These are phyloP conservation scores for Eremothecium sinecaudum DNA, from an alignment of 1,139 yeast genomes.

Conservation along the genomic window DNA sequence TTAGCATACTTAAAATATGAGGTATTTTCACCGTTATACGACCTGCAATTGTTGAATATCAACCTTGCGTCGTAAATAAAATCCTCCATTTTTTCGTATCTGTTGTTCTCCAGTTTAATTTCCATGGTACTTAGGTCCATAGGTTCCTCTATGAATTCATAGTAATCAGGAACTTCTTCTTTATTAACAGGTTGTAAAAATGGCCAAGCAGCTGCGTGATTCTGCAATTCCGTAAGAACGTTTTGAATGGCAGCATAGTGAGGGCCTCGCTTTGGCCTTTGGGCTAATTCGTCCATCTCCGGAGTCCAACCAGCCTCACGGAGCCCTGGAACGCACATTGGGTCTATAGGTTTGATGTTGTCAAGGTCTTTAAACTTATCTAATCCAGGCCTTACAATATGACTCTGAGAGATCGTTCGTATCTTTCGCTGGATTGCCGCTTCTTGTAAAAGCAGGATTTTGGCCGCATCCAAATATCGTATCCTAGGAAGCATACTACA, in stretches of 20 bases:
- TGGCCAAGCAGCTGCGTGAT: constrained; percentile 99
- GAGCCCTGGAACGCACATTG: constrained; percentile 76
- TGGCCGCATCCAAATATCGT: constrained; percentile 81
- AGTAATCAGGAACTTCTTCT: constrained; percentile 94
- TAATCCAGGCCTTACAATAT: constrained; percentile 74
- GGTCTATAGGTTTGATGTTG: constrained; percentile 49
- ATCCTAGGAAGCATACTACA: constrained; percentile 86
- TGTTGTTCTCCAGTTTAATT: constrained; percentile 81
- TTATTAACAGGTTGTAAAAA: constrained; percentile 85
- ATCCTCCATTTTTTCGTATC: constrained; percentile 82
- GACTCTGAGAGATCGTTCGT: constrained; percentile 66
- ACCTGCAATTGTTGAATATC: constrained; percentile 81
- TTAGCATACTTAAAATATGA: constrained; percentile 88
- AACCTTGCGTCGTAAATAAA: constrained; percentile 81
- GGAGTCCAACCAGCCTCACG: constrained; percentile 96
- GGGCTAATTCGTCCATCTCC: constrained; percentile 95
- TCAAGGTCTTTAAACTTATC: constrained; percentile 53
- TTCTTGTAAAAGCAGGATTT: constrained; percentile 74
- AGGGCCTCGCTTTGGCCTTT: constrained; percentile 88
- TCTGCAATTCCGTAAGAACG: constrained; percentile 74
- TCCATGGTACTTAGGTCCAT: constrained; percentile 98
- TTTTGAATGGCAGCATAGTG: constrained; percentile 93
- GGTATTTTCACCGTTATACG: constrained; percentile 81
- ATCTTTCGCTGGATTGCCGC: constrained; percentile 87
- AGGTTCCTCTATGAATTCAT: constrained; percentile 95